Base-by-base conservation (phyloP, 1,284 basidiomycete species). In the Mycena citricolor region DNA sequence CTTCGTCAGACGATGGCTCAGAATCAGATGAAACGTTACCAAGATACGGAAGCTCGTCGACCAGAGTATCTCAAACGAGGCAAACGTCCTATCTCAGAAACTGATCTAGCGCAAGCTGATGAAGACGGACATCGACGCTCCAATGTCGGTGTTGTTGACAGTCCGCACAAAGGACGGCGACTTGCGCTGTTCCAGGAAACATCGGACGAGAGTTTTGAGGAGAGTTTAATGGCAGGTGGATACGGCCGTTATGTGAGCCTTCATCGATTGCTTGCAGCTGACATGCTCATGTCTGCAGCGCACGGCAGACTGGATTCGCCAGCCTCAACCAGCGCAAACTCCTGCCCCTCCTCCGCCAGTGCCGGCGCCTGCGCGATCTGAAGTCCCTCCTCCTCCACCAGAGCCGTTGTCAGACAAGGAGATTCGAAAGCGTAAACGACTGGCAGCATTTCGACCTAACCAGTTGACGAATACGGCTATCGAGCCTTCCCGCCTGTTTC, bases 161-260 rank as follows among this genome's bases (percentile, higher is more conserved):
- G 77, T 54, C 84, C 86, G 0, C 61, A 70, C 39, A 86, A 82
- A 62, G 86, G 86, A 1, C 68, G 86, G 39, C 69, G 84, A 41
- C 64, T 88, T 28, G 80, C 79, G 53, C 60, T 89, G 24, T 87
- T 89, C 61, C 85, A 86, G 60, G 82, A 85, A 63, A 87, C 86
- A 0, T 84, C 82, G 7, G 85, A 86, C 42, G 86, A 87, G 64
- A 86, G 83, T 57, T 88, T 89, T 54, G 85, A 87, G 58, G 83
- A 87, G 62, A 83, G 83, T 53, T 61, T 87, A 29, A 83, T 87
- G 75, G 83, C 83, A 20, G 82, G 84, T 19, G 84, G 85, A 10
- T 87, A 87, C 59, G 84, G 80, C 2, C 74, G 73, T 44, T 86
- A 86, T 60, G 84, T 81, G 58, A 62, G 77, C 7, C 24, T 26